Evolutionary conservation across 371 early-diverging fungal genomes (phyloP).

Genomic region (Actinomucor elegans): DNA sequence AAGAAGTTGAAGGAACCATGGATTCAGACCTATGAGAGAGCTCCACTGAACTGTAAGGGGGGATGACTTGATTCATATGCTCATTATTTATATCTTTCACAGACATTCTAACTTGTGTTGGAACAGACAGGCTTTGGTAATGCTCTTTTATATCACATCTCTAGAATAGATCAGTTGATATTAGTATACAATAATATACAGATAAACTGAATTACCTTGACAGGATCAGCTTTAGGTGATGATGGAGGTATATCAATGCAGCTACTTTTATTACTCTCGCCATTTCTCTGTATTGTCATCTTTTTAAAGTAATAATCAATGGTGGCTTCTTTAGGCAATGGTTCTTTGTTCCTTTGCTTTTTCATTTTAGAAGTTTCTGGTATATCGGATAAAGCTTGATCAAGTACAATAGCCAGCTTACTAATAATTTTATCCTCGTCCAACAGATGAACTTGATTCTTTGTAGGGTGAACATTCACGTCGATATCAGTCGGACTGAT

Average conservation of each 20-base stretch:
- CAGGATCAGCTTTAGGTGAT: not conserved
- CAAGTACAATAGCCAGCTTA: slow-evolving; percentile 32
- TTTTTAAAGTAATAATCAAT: slow-evolving; percentile 10
- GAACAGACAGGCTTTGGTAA: not conserved
- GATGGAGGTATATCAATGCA: too few relatives aligned
- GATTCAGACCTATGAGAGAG: too few relatives aligned
- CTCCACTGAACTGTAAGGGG: too few relatives aligned
- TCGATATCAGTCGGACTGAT: slow-evolving; percentile 81
- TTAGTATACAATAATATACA: too few relatives aligned
- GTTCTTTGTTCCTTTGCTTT: not conserved
- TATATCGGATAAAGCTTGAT: slow-evolving; percentile 41
- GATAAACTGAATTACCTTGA: too few relatives aligned
- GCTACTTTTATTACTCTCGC: not conserved
- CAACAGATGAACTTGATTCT: slow-evolving; percentile 80
- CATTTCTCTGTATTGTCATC: not conserved
- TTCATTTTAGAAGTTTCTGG: not conserved
- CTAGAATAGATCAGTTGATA: too few relatives aligned
- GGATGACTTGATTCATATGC: slow-evolving; percentile 14
- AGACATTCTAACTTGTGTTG: not conserved
- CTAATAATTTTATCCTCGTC: slow-evolving; percentile 75
- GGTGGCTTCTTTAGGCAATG: not conserved
- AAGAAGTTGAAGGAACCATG: too few relatives aligned
- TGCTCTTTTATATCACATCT: not conserved
- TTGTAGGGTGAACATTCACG: slow-evolving; percentile 97
- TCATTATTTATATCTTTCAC: not conserved